A percentile compares a stretch with the other conserved stretches of the same genome.
Conservation (phyloP, 306 rosid species). For the Vicia villosa region DNA sequence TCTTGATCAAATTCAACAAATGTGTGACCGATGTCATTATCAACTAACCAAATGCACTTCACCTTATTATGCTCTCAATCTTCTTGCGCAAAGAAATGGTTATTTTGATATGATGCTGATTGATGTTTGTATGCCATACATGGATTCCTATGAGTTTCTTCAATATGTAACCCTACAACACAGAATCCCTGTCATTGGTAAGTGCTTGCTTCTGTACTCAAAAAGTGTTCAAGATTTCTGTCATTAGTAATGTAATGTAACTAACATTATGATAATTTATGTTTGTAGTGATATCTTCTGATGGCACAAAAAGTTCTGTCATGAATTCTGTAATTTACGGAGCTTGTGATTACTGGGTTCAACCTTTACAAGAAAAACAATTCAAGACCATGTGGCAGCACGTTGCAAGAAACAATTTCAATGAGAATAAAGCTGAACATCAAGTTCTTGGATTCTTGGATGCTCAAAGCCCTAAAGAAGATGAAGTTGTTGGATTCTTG, state of each 20-base stretch:
- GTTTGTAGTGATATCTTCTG: too few relatives aligned
- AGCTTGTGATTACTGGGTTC: too few relatives aligned
- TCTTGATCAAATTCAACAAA: slow-evolving; percentile 44
- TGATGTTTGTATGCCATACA: slow-evolving; percentile 61
- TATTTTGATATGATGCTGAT: slow-evolving; percentile 58
- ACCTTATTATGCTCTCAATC: slow-evolving; percentile 51
- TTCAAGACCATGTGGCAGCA: too few relatives aligned
- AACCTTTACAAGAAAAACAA: too few relatives aligned
- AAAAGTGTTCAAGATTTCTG: not conserved
- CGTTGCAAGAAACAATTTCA: too few relatives aligned
- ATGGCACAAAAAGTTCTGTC: too few relatives aligned
- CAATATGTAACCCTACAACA: slow-evolving; percentile 47
- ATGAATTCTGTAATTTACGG: too few relatives aligned
- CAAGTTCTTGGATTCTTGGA: not conserved
- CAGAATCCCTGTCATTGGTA: slow-evolving; percentile 67
- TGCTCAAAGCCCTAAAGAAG: too few relatives aligned
- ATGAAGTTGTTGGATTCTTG: too few relatives aligned
- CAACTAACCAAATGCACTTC: slow-evolving; percentile 46
- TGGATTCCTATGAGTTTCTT: slow-evolving; percentile 62
- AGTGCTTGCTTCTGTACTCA: too few relatives aligned
- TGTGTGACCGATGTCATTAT: slow-evolving; percentile 51
- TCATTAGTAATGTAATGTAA: too few relatives aligned
- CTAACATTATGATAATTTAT: too few relatives aligned
- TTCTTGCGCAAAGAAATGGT: slow-evolving; percentile 47
- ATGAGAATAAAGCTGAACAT: slow-evolving; percentile 37